phyloP scores from a whole-genome alignment of 495 filamentous ascomycete genomes.

The Oleoguttula mirabilis region DNA sequence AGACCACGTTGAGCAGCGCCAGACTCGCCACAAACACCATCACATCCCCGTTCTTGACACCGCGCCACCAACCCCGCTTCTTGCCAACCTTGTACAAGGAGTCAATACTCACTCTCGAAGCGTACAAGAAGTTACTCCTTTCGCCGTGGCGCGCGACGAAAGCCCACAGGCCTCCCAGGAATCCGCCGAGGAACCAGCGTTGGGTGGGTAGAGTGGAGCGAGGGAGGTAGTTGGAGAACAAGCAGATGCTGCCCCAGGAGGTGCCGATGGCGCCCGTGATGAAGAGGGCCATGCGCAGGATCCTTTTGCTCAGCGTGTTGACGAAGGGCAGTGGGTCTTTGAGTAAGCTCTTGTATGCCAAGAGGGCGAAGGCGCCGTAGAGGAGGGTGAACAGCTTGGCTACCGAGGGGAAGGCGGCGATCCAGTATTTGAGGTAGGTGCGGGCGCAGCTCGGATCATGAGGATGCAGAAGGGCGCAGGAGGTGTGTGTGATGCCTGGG shows the following conservation, averaged over 20 bases:
- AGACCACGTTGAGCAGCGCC: conserved; percentile 64
- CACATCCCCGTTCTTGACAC: conserved; percentile 69
- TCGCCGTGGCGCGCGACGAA: conserved; percentile 54
- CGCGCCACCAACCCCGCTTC: conserved; percentile 73
- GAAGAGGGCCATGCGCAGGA: conserved; percentile 60
- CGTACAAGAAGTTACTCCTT: conserved; percentile 55
- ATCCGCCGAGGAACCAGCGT: conserved; percentile 79
- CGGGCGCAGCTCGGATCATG: conserved; percentile 72
- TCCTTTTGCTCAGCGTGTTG: conserved; percentile 46
- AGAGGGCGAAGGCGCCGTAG: conserved; percentile 56
- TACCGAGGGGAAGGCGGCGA: conserved; percentile 66
- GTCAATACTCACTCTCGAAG: conserved; percentile 60
- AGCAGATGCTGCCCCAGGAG: conserved; percentile 75
- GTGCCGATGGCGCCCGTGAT: conserved; percentile 68
- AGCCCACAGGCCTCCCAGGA: conserved; percentile 71
- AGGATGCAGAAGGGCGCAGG: conserved; percentile 88
- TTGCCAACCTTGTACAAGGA: conserved; percentile 80
- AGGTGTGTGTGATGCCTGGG: conserved; percentile 66
- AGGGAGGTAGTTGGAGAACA: conserved; percentile 70
- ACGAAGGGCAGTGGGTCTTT: conserved; percentile 51
- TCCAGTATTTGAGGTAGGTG: conserved; percentile 71
- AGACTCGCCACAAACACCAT: conserved; percentile 66
- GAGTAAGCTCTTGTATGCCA: conserved; percentile 52
- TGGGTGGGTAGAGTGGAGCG: conserved; percentile 61
- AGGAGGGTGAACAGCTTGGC: conserved; percentile 62